Evolutionary conservation across 768 basidiomycete genomes (phyloP), one percentile per base, ranked within the genome.

Genomic region (Trametes villosa): DNA sequence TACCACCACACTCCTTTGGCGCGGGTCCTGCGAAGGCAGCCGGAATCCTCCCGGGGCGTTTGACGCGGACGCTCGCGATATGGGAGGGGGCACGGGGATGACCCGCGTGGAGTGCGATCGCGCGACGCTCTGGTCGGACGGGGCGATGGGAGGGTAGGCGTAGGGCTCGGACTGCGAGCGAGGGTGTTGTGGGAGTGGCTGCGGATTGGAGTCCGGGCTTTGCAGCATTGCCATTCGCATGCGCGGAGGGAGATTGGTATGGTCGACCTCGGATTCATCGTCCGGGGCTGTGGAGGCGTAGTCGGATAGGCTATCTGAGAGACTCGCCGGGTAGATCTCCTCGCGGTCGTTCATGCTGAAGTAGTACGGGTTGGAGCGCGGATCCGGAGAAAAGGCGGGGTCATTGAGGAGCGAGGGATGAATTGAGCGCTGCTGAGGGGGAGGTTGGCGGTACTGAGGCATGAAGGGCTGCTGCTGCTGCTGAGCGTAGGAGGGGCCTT

Each of bases 311-410:
- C 60, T 57, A 54, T 67, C 65, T 51, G 45, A 45, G 34, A 50
- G 15, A 17, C 62, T 63, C 17, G 57, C 57, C 20, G 62, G 62
- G 57, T 63, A 63, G 60, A 71, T 68, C 57, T 69, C 65, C 55
- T 70, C 70, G 36, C 53, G 57, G 38, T 63, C 62, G 62, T 67
- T 65, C 71, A 72, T 72, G 62, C 57, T 63, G 57, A 65, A 59
- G 57, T 72, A 68, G 47, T 72, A 57, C 9, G 71, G 74, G 57
- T 76, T 74, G 30, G 44, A 46, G 33, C 59, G 63, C n/a, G 73
- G 74, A 65, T 75, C 72, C 38, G 57, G 50, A 26, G 75, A 72
- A 66, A 76, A 76, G 17, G 74, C 75, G 33, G 73, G 74, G 56
- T 76, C 75, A 27, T 69, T 54, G 47, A 63, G 60, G 46, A 63